Percentiles rank a stretch among this genome's conserved stretches.
Evolutionary conservation across 768 basidiomycete species (phyloP).

Genomic region (Collybia mongolica): DNA sequence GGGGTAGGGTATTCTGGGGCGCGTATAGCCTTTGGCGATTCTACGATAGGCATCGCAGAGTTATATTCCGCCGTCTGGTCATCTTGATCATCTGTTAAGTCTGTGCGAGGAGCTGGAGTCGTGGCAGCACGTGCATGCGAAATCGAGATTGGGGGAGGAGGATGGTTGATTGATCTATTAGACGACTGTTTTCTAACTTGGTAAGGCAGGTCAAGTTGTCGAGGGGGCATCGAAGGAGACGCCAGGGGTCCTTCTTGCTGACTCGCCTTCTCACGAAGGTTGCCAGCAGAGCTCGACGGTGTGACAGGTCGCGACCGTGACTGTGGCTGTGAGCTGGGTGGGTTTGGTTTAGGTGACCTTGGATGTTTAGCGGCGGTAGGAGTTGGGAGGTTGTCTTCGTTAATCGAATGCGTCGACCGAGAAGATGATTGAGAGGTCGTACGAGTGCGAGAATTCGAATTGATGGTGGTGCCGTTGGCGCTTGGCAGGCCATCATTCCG

Average conservation of each 20-base stretch:
- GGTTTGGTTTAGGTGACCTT: constrained; percentile 7
- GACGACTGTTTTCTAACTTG: constrained; percentile 33
- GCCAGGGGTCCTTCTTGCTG: not conserved
- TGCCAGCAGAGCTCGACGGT: constrained; percentile 17
- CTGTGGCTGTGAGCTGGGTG: constrained; percentile 10
- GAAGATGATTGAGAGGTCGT: constrained; percentile 17
- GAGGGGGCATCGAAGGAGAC: constrained; percentile 16
- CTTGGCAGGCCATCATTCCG: constrained; percentile 13
- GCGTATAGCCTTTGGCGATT: constrained; percentile 43
- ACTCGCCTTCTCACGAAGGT: constrained; percentile 11
- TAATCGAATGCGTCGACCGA: constrained; percentile 9
- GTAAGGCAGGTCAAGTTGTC: constrained; percentile 20
- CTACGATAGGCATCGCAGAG: constrained; percentile 31
- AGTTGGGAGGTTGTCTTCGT: constrained; percentile 17
- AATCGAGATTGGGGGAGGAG: constrained; percentile 21
- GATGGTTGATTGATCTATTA: constrained; percentile 30
- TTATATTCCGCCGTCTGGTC: constrained; percentile 12
- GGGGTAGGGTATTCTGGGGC: constrained; percentile 24
- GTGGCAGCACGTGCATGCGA: constrained; percentile 28
- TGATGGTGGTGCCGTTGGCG: constrained; percentile 13
- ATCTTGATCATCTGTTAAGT: constrained; percentile 16
- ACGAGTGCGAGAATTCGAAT: constrained; percentile 15
- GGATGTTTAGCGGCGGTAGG: constrained; percentile 17
- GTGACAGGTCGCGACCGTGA: constrained; percentile 13
- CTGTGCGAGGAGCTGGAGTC: constrained; percentile 15